phyloP scores from a whole-genome alignment of 2,329 filamentous ascomycete genomes.

The Ophiocordyceps camponoti-saundersi region DNA sequence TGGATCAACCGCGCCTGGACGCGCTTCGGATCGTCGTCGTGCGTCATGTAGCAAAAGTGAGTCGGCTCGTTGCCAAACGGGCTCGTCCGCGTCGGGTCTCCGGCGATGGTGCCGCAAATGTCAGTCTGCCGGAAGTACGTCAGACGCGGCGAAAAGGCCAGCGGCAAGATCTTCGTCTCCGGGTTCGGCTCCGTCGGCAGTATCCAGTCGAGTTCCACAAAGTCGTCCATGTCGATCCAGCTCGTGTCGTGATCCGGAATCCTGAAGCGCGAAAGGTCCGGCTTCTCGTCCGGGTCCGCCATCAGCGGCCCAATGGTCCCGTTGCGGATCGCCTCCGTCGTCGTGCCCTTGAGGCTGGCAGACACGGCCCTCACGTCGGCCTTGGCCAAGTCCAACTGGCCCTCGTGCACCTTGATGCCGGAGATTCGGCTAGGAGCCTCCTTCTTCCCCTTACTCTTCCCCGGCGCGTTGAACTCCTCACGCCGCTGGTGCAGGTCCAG shows the following conservation, averaged over 20 bases:
- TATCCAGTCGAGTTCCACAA: constrained; percentile 95
- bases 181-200: constrained; percentile 78
- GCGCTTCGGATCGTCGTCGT: constrained; percentile 70
- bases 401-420: constrained; percentile 89
- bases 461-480: constrained; percentile 75
- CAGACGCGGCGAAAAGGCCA: constrained; percentile 84
- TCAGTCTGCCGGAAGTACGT: constrained; percentile 97
- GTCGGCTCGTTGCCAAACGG: constrained; percentile 87
- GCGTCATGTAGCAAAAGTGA: constrained; percentile 89
- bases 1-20: constrained; percentile 80
- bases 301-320: constrained; percentile 33
- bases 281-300: constrained; percentile 37
- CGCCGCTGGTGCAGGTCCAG: constrained; percentile 87
- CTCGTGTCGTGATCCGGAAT: constrained; percentile 91
- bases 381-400: constrained; percentile 78
- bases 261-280: constrained; percentile 73
- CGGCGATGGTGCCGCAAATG: constrained; percentile 61
- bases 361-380: constrained; percentile 90
- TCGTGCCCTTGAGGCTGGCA: constrained; percentile 70
- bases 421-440: constrained; percentile 51
- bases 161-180: constrained; percentile 81
- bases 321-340: constrained; percentile 55
- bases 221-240: constrained; percentile 99
- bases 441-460: constrained; percentile 58
- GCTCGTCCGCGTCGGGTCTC: constrained; percentile 70